Evolutionary conservation across 305 asterid genomes (phyloP), one percentile per base, ranked within the genome.

Genomic region (Fraxinus dipetala): DNA sequence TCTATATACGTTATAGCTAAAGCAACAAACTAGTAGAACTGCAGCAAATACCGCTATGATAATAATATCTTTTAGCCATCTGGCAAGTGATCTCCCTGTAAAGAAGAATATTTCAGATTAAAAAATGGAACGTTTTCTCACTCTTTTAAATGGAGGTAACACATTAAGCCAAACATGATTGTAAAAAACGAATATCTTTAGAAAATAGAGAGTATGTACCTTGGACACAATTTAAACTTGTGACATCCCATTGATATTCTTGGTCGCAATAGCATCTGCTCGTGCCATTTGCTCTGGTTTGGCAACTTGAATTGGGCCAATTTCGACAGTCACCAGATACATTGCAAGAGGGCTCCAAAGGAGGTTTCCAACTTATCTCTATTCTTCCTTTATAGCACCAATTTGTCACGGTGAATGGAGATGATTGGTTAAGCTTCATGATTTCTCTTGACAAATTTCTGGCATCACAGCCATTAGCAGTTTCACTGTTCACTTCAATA

Each of bases 251-350:
- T 32, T 14, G 48, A 51, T 79, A 82, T 54, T 76, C 79, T 28
- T 59, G 14, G 16, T 22, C 70, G 74, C 89, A 86, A 72, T 59
- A 36, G 78, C 89, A 87, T 82, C 80, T 84, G 34, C 70, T 78
- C 3, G 6, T 28, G 40, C 81, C 75, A 22, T 65, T 40, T 78
- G 36, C 79, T 32, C 54, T 72, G 18, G 61, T 31, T 3, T 11
- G 26, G 76, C 89, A 86, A 26, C 10, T 45, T 63, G 87, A 84
- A 82, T 86, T 51, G 13, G 81, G 72, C 89, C 82, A 79, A 31
- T 73, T 76, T 30, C 0, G 34, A 79, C 87, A 84, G 70, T 73
- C 79, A 5, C 35, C 36, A 11, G 70, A 65, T 20, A 28, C 24
- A 72, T 75, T 32, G 80, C 86, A 86, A 20, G 28, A 20, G 54